phyloP scores from a whole-genome alignment of 2,329 filamentous ascomycete genomes.

The Rugonectria rugulosa region DNA sequence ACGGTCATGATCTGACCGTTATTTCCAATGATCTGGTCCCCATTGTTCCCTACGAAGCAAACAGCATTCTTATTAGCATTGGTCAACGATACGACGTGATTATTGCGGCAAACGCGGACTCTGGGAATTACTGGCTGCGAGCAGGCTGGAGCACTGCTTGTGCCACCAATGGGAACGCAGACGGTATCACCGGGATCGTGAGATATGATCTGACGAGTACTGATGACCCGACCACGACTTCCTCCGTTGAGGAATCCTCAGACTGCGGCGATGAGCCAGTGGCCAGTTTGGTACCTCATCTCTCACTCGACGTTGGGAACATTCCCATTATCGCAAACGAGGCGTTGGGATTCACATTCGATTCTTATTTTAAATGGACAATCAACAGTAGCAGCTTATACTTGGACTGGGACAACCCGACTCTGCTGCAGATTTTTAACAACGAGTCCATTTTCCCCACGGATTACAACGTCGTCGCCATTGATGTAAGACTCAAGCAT shows the following conservation, averaged over 20 bases:
- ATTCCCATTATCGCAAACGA: no score
- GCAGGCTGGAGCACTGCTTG: constrained; percentile 53
- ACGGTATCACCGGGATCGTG: constrained; percentile 58
- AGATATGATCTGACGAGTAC: constrained; percentile 46
- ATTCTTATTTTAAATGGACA: constrained; percentile 58
- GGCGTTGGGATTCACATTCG: no score
- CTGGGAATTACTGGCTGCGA: constrained; percentile 61
- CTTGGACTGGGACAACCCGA: constrained; percentile 42
- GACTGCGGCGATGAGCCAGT: constrained; percentile 46
- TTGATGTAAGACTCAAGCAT: no score
- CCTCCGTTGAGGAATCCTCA: constrained; percentile 2
- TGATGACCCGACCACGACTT: constrained; percentile 24
- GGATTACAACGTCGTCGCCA: constrained; percentile 39
- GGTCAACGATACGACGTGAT: constrained; percentile 55
- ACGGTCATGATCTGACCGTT: constrained; percentile 63
- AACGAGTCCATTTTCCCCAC: constrained; percentile 23
- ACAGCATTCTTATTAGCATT: constrained; percentile 29
- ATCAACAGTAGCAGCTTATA: constrained; percentile 47
- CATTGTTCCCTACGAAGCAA: constrained; percentile 59
- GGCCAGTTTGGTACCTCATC: constrained; percentile 44
- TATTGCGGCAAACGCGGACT: constrained; percentile 48
- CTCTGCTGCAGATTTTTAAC: constrained; percentile 33
- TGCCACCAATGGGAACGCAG: constrained; percentile 46
- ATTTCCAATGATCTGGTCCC: constrained; percentile 64
- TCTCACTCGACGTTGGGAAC: no score